Evolutionary conservation across 768 basidiomycete species (phyloP), one percentile per base, ranked within the genome.

Genomic region (Amanita pseudoporphyria): DNA sequence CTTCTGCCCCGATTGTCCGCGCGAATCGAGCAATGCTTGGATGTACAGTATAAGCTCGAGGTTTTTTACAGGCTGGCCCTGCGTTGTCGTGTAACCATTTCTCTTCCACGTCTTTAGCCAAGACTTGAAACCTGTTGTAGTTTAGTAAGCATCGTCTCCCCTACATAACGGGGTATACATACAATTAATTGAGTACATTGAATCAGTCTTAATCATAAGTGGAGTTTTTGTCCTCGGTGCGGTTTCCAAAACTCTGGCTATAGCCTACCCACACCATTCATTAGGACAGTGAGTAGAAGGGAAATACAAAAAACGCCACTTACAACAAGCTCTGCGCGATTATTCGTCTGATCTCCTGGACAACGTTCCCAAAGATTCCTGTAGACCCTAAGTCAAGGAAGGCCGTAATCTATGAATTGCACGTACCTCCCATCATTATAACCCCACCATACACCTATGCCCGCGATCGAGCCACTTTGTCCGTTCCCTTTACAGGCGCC

Each of bases 361-460:
- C 85, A 88, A 31, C 87, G 72, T 62, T 94, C 91, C 1, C 82
- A 74, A 2, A 92, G 59, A 57, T 94, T 95, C 49, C 91, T 94
- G 49, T 10, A 38, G 43, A 2, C 26, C 37, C 22, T 51, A n/a
- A 52, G 14, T 42, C 14, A 14, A 32, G 31, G 7, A 28, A 45
- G 35, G n/a, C 21, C 13, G 28, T 12, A 10, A 13, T 41, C 26
- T 26, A 9, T 26, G 36, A 18, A 38, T n/a, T 7, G 38, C 52
- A 54, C 65, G 43, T 40, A 80, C 86, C 86, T 70, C 28, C 76
- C 62, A 63, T 91, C 85, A 51, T 72, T 60, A 9, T 60, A 64
- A 0, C 84, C 88, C 87, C 88, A 97, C 80, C 82, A 97, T 0
- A 97, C 88, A 0, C 94, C 94, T 37, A 92, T 66, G 1, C 94